Conservation (phyloP, 2,329 filamentous ascomycete genomes). For the Trichoderma lentiforme region DNA sequence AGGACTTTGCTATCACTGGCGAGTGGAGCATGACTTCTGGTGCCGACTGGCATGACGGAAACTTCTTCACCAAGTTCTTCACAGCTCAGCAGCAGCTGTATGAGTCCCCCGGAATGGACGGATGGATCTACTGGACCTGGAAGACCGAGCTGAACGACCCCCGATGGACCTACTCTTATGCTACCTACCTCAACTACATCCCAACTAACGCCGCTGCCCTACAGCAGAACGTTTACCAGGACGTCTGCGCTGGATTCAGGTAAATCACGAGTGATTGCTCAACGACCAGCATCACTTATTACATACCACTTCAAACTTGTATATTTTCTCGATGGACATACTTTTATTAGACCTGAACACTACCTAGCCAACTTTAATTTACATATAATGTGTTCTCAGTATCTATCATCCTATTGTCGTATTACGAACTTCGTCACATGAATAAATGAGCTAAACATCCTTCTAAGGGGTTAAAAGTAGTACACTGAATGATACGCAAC, state of each 20-base stretch:
- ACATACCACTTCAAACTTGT: no score
- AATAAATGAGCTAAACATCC: not conserved
- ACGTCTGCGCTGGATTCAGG: conserved; percentile 24
- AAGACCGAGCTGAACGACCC: conserved; percentile 40
- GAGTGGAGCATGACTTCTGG: conserved; percentile 54
- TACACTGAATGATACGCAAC: not conserved
- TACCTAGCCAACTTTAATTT: not conserved
- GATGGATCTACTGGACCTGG: conserved; percentile 61
- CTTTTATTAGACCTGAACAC: not conserved
- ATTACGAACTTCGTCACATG: not conserved
- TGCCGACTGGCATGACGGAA: conserved; percentile 40
- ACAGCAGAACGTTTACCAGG: conserved; percentile 27
- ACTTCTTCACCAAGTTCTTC: conserved; percentile 56
- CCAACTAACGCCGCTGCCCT: conserved; percentile 25
- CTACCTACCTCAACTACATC: conserved; percentile 23
- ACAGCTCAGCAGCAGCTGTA: conserved; percentile 54
- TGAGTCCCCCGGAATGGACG: conserved; percentile 45
- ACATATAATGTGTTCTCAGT: not conserved
- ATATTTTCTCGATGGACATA: not conserved
- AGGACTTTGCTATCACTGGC: conserved; percentile 46
- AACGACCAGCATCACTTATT: not conserved
- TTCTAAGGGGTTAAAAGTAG: not conserved
- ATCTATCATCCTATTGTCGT: not conserved
- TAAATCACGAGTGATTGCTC: not conserved
- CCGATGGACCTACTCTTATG: conserved; percentile 30